Base-by-base conservation (phyloP, 305 asterid species). In the Fraxinus sp. region DNA sequence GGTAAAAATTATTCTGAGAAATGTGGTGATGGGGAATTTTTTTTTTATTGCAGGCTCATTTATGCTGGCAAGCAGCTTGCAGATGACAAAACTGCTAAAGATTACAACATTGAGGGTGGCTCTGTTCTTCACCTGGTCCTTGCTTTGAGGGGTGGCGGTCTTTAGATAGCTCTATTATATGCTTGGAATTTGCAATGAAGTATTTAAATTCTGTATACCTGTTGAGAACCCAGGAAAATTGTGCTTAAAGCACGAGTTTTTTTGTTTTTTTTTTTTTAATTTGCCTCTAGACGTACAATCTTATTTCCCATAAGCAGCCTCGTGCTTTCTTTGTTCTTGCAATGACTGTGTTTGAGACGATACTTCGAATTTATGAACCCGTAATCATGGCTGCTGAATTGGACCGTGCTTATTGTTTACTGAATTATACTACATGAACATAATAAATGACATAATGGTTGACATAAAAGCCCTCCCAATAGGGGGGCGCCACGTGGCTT, bases 51-150 rank as follows among this genome's bases (percentile, higher is more conserved):
- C 86, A 94, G 97, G 95, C 93, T 94, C 14, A 95, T 92, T 59
- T 95, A 93, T 83, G 98, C 97, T 41, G 98, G 96, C 9, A 95
- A 93, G 86, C 98, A 93, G 90, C 95, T 92, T 30, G 96, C 87
- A 72, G 97, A 93, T 79, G 98, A 95, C 91, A 95, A 91, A 81
- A 95, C 93, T 7, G 98, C 98, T 0, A 94, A 93, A 84, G 98
- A 94, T 80, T 93, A 93, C 88, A 93, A 93, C 77, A 92, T 94
- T 4, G 97, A 94, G 83, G 97, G 97, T 62, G 98, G 98, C 81
- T 94, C 98, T 70, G 97, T 94, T 83, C 97, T 93, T 87, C 97
- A 91, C 81, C 91, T 93, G 26, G 97, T 92, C 85, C 92, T 94
- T 36, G 98, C 98, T 72, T 85, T 92, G 76, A 85, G 97, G 86